Percentiles rank a stretch among this genome's conserved stretches.
Evolutionary conservation across 2,329 filamentous ascomycete genomes (phyloP).

Genomic region (Zymoseptoria pseudotritici): DNA sequence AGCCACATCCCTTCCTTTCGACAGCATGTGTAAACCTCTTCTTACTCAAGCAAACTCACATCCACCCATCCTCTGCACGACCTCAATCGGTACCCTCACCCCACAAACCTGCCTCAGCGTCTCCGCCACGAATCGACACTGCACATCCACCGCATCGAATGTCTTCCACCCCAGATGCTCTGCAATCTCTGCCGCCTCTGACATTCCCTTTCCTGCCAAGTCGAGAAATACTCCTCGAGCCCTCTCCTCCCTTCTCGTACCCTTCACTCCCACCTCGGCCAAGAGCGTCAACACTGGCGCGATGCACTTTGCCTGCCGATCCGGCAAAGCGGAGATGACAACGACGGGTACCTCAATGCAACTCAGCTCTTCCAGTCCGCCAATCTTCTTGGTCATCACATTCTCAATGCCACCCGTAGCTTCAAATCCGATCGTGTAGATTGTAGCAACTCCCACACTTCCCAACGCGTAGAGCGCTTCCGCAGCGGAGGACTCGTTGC

Average conservation of each 20-base stretch:
- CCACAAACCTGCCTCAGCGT: slow-evolving; percentile 70
- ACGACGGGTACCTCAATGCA: slow-evolving; percentile 72
- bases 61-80: slow-evolving; percentile 66
- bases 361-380: slow-evolving; percentile 70
- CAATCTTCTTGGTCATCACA: slow-evolving; percentile 56
- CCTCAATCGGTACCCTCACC: slow-evolving; percentile 75
- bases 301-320: slow-evolving; percentile 71
- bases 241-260: neutral
- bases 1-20: neutral
- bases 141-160: slow-evolving; percentile 72
- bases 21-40: neutral
- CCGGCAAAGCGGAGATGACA: slow-evolving; percentile 69
- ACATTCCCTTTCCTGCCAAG: slow-evolving; percentile 59
- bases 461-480: slow-evolving; percentile 72
- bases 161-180: slow-evolving; percentile 69
- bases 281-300: slow-evolving; percentile 71
- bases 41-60: slow-evolving; percentile 20
- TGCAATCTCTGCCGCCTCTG: slow-evolving; percentile 62
- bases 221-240: slow-evolving; percentile 69
- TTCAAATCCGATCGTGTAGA: slow-evolving; percentile 79
- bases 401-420: slow-evolving; percentile 49
- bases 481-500: slow-evolving; percentile 66
- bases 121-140: slow-evolving; percentile 77
- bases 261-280: neutral
- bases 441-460: slow-evolving; percentile 66